These are phyloP conservation scores for Diplocarpon rosae DNA, from an alignment of 2,329 filamentous ascomycete species.

Conservation along the genomic window DNA sequence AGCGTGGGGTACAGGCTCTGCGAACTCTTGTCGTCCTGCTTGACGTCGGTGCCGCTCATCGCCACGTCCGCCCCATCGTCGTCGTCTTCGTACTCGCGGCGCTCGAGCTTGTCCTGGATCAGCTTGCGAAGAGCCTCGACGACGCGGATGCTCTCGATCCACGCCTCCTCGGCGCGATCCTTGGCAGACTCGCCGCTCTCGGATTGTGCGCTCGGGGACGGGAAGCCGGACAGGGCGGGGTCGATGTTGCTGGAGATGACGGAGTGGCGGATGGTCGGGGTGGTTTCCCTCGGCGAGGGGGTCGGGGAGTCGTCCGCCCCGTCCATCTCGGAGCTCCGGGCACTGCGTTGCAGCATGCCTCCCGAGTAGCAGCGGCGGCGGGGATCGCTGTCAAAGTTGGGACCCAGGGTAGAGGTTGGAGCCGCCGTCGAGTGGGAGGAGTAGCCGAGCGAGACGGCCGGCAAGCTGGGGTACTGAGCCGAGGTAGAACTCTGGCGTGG, in stretches of 20 bases:
- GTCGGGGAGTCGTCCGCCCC: conserved; percentile 18
- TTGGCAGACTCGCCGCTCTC: conserved; percentile 40
- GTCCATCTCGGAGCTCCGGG: conserved; percentile 30
- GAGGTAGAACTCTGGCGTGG: conserved; percentile 49
- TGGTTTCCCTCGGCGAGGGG: conserved; percentile 21
- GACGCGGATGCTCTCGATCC: conserved; percentile 55
- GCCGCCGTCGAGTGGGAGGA: conserved; percentile 54
- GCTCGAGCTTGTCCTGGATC: conserved; percentile 45
- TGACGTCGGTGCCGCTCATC: conserved; percentile 12
- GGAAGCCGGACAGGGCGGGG: conserved; percentile 29
- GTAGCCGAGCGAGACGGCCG: conserved; percentile 58
- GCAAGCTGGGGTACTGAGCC: conserved; percentile 66
- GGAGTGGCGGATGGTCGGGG: conserved; percentile 19
- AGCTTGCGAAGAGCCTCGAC: conserved; percentile 51
- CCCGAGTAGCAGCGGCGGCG: conserved; percentile 56
- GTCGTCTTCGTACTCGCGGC: conserved; percentile 39
- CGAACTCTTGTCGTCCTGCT: conserved; percentile 7
- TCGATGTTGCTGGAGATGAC: conserved; percentile 24
- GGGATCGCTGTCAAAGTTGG: conserved; percentile 51
- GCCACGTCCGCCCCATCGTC: conserved; percentile 20
- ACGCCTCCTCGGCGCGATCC: conserved; percentile 51
- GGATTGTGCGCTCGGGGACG: conserved; percentile 45
- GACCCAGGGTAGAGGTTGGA: conserved; percentile 57
- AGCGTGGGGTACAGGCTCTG: conserved; percentile 19
- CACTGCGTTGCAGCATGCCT: conserved; percentile 52